Percentiles rank a stretch among this genome's conserved stretches.
Evolutionary conservation across 768 basidiomycete genomes (phyloP).

Genomic region (Pleurotus giganteus): DNA sequence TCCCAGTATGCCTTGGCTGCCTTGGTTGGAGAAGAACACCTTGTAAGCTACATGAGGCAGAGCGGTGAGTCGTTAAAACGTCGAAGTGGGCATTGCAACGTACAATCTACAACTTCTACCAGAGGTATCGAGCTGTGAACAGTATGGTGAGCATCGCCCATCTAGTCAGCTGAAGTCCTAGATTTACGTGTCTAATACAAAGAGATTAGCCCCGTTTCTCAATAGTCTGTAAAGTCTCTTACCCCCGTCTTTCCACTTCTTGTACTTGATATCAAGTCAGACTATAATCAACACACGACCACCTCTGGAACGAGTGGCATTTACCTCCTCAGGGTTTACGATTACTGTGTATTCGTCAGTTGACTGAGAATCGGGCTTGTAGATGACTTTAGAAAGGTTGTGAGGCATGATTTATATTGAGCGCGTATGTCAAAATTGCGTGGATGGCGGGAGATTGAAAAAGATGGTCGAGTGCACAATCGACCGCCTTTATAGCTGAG

Average conservation of each 20-base stretch:
- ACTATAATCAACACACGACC: constrained; percentile 12
- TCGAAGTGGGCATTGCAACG: constrained; percentile 21
- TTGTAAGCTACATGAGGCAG: constrained; percentile 61
- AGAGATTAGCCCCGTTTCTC: constrained; percentile 14
- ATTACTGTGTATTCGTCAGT: constrained; percentile 73
- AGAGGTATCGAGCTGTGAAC: constrained; percentile 61
- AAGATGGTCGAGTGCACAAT: constrained; percentile 1
- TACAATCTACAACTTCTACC: constrained; percentile 80
- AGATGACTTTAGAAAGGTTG: constrained; percentile 66
- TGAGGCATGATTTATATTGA: constrained; percentile 38
- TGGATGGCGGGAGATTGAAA: constrained; percentile 9
- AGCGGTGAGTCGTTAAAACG: background rate
- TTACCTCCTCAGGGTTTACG: constrained; percentile 63
- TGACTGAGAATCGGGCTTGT: constrained; percentile 72
- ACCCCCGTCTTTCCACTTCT: constrained; percentile 84
- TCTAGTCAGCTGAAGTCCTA: background rate
- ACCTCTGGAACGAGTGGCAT: constrained; percentile 17
- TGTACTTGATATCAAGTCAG: constrained; percentile 42
- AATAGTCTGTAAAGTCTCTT: constrained; percentile 23
- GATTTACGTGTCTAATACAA: constrained; percentile 63
- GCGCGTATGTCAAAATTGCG: constrained; percentile 13
- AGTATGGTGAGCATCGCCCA: constrained; percentile 19
- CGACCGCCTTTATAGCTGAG: too few species aligned
- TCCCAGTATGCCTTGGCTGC: constrained; percentile 73
- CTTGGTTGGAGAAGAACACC: constrained; percentile 70